phyloP scores from a whole-genome alignment of 257 asterid species.

The Plantago major region DNA sequence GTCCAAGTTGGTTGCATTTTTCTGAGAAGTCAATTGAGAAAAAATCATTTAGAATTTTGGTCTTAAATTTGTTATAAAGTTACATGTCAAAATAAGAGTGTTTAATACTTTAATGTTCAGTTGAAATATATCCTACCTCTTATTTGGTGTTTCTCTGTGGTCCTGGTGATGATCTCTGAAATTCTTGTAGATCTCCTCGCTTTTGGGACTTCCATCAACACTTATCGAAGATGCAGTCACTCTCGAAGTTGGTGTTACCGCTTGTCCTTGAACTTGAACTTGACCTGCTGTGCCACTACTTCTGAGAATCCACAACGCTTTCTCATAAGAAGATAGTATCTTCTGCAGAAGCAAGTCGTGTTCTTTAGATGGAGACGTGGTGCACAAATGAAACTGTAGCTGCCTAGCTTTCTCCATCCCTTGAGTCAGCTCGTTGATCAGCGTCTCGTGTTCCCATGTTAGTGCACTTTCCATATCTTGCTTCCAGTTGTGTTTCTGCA shows the following conservation, averaged over 20 bases:
- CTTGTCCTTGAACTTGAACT: conserved; percentile 10
- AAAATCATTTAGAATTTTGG: not conserved
- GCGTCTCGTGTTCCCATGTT: conserved; percentile 36
- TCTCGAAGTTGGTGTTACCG: conserved; percentile 15
- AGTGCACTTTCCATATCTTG: conserved; percentile 42
- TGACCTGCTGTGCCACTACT: conserved; percentile 38
- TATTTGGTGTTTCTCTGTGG: conserved; percentile 38
- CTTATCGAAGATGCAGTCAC: conserved; percentile 44
- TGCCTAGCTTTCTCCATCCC: conserved; percentile 79
- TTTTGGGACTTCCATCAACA: conserved; percentile 51
- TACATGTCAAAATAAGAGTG: too few relatives aligned
- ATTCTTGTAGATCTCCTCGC: conserved; percentile 37
- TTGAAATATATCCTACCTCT: conserved; percentile 40
- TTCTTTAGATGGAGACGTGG: conserved; percentile 33
- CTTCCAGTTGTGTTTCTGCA: not conserved
- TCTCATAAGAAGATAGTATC: conserved; percentile 70
- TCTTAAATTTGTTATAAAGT: not conserved
- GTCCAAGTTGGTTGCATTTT: conserved; percentile 74
- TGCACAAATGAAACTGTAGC: conserved; percentile 46
- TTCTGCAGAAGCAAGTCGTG: conserved; percentile 55
- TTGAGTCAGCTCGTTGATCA: conserved; percentile 58
- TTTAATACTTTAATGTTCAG: too few relatives aligned
- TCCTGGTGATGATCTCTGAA: conserved; percentile 31
- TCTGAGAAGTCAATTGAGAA: conserved; percentile 41
- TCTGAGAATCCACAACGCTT: conserved; percentile 59